These are phyloP conservation scores for Pseudopediastrum boryanum DNA, from an alignment of 139 green algal genomes.

Conservation along the genomic window DNA sequence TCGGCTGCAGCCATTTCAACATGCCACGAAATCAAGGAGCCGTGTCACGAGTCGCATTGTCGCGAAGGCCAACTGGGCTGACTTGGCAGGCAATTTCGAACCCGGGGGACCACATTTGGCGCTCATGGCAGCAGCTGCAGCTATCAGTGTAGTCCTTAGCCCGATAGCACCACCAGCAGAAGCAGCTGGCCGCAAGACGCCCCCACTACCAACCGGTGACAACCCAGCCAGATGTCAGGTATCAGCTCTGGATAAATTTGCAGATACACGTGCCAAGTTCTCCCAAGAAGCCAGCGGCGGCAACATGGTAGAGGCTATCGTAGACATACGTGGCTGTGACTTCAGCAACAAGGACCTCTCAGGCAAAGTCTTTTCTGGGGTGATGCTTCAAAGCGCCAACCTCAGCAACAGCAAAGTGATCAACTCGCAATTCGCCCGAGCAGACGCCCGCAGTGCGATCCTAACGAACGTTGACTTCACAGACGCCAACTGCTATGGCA, in stretches of 20 bases:
- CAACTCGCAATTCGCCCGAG: conserved; percentile 50
- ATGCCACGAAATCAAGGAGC: no score
- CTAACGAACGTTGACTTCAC: conserved; percentile 52
- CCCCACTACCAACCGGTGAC: conserved; percentile 18
- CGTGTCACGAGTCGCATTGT: no score
- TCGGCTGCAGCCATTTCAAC: no score
- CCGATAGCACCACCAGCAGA: not conserved
- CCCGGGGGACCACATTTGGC: no score
- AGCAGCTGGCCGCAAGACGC: conserved; percentile 1
- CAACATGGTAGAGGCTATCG: conserved; percentile 62
- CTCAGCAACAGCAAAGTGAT: conserved; percentile 51
- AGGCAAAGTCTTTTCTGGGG: conserved; percentile 59
- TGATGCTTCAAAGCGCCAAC: conserved; percentile 57
- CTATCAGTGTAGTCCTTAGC: not conserved
- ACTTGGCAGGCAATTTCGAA: no score
- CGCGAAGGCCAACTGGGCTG: no score
- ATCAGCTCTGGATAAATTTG: conserved; percentile 62
- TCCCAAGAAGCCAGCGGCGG: conserved; percentile 47
- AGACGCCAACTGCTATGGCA: conserved; percentile 55
- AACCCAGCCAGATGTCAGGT: conserved; percentile 42
- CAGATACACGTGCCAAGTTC: conserved; percentile 46
- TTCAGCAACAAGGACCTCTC: conserved; percentile 46
- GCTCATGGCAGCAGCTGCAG: not conserved
- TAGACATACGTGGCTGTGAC: conserved; percentile 60
- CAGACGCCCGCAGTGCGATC: conserved; percentile 41